A percentile compares a stretch with the other conserved stretches of the same genome.
phyloP scores from a whole-genome alignment of 2,329 filamentous ascomycete genomes.

The Capronia americana region DNA sequence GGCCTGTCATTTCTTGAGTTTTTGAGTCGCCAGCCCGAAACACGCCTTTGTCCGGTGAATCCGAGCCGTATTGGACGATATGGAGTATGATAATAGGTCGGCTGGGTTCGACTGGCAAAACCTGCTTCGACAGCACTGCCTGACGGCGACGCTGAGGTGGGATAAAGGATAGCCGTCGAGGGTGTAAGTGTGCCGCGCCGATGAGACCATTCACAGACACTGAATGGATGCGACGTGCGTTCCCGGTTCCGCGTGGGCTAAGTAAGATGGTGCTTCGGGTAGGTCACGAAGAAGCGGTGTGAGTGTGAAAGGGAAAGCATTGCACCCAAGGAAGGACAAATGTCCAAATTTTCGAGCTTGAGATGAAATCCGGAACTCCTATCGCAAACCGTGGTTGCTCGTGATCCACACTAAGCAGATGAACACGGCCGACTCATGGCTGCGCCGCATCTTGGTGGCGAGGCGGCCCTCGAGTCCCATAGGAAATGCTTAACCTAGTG shows the following conservation, averaged over 20 bases:
- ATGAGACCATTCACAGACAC: not conserved
- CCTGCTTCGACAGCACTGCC: too few species aligned
- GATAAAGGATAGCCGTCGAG: not conserved
- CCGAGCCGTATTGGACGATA: not conserved
- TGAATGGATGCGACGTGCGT: not conserved
- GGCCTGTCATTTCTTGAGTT: not conserved
- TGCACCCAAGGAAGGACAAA: not conserved
- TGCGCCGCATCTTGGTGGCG: not conserved
- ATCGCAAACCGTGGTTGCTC: not conserved
- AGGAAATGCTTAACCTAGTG: not conserved
- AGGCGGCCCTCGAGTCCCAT: not conserved
- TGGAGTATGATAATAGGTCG: not conserved
- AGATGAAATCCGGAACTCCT: not conserved
- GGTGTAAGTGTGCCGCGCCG: not conserved
- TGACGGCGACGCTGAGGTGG: not conserved
- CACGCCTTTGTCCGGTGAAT: not conserved
- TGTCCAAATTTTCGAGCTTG: not conserved
- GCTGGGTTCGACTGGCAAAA: not conserved
- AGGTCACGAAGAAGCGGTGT: constrained; percentile 2
- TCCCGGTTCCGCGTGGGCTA: not conserved
- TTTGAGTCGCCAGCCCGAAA: not conserved
- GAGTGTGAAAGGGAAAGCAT: not conserved
- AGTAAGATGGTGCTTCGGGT: not conserved
- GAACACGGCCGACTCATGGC: not conserved
- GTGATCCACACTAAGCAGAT: not conserved